A percentile compares a stretch with the other conserved stretches of the same genome.
phyloP scores from a whole-genome alignment of 345 rosid species.

The Aquilaria yunnanensis region DNA sequence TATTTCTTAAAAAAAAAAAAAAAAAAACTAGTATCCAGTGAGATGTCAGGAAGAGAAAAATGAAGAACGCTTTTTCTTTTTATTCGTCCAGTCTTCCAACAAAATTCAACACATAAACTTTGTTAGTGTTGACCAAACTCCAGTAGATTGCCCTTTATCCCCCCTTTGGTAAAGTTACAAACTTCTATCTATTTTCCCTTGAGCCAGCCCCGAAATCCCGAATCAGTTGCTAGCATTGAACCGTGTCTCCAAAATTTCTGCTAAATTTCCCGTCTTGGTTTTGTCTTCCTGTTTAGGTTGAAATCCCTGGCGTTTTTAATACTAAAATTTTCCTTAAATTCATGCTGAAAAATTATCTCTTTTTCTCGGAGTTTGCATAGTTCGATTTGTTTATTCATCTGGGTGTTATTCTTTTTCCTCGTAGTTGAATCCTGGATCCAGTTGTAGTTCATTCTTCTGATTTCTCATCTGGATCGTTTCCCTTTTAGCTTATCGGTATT shows the following conservation, averaged over 20 bases:
- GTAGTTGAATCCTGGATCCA: too few relatives aligned
- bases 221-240: constrained; percentile 6
- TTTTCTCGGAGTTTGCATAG: not conserved
- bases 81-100: too few relatives aligned
- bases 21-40: too few relatives aligned
- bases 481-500: constrained; percentile 1
- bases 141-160: not conserved
- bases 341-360: not conserved
- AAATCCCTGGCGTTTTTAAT: too few relatives aligned
- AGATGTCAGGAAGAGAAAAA: too few relatives aligned
- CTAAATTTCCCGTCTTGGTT: constrained; percentile 11
- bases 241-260: constrained; percentile 2
- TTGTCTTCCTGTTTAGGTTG: not conserved
- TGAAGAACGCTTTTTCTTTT: too few relatives aligned
- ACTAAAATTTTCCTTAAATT: too few relatives aligned
- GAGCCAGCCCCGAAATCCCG: not conserved
- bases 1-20: too few relatives aligned
- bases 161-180: not conserved
- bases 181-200: constrained; percentile 8
- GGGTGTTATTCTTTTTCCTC: too few relatives aligned
- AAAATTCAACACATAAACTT: too few relatives aligned
- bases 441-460: not conserved
- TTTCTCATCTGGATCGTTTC: constrained; percentile 6
- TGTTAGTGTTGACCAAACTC: not conserved
- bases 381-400: too few relatives aligned